Conservation (phyloP, 805 yeast species). For the Saccharomycopsis selenospora region DNA sequence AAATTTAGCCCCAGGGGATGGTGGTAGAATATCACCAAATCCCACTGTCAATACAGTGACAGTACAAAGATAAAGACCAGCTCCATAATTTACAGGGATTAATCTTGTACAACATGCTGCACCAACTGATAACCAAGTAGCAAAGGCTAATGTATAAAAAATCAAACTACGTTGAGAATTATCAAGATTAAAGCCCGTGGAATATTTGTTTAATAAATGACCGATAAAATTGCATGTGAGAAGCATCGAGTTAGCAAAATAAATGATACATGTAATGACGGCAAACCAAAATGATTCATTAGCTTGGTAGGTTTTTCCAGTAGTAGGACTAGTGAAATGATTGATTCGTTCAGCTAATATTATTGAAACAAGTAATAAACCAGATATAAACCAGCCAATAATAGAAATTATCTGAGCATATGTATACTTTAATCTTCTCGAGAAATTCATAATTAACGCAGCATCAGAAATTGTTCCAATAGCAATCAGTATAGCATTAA, state of each 20-base stretch:
- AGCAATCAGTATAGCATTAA: slow-evolving; percentile 57
- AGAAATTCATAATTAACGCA: slow-evolving; percentile 63
- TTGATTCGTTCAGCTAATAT: slow-evolving; percentile 30
- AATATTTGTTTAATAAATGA: slow-evolving; percentile 49
- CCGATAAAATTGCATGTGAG: slow-evolving; percentile 58
- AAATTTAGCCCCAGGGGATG: slow-evolving; percentile 45
- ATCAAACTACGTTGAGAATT: slow-evolving; percentile 66
- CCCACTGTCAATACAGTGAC: slow-evolving; percentile 78
- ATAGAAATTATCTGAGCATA: slow-evolving; percentile 57
- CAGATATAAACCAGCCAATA: slow-evolving; percentile 56
- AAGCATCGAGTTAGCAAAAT: slow-evolving; percentile 48
- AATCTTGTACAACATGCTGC: slow-evolving; percentile 48
- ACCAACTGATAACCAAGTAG: slow-evolving; percentile 69
- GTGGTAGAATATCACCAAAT: slow-evolving; percentile 65
- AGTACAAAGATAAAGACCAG: slow-evolving; percentile 64
- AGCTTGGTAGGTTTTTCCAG: slow-evolving; percentile 24
- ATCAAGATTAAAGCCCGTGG: slow-evolving; percentile 61
- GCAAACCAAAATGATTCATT: slow-evolving; percentile 80
- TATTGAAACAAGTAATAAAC: slow-evolving; percentile 43
- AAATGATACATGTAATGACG: slow-evolving; percentile 53
- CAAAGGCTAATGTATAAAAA: slow-evolving; percentile 57
- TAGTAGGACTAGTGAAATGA: slow-evolving; percentile 4
- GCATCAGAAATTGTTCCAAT: slow-evolving; percentile 63
- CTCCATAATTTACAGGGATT: slow-evolving; percentile 46
- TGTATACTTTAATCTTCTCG: slow-evolving; percentile 49